These are phyloP conservation scores for Starmerella sp. DNA, from an alignment of 805 yeast genomes.

Conservation along the genomic window DNA sequence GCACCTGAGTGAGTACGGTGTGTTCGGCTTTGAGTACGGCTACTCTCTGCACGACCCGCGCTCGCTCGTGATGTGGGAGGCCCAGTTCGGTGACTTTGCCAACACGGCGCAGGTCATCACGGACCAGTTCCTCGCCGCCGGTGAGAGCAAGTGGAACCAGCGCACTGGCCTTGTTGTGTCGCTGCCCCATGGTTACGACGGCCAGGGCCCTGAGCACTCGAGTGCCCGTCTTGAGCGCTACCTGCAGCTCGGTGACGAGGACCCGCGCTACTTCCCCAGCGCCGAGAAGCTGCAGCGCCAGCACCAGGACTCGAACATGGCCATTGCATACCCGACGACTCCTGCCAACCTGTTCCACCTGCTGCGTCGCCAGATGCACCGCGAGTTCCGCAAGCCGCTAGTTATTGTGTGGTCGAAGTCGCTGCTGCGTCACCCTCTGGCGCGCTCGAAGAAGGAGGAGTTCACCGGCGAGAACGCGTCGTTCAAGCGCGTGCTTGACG, in stretches of 20 bases:
- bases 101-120: slow-evolving; percentile 97
- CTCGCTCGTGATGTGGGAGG: slow-evolving; percentile 97
- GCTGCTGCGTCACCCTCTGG: slow-evolving; percentile 93
- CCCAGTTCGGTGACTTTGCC: slow-evolving; percentile 99
- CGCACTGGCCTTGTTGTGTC: slow-evolving; percentile 93
- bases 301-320: slow-evolving; percentile 98
- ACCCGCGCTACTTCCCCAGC: slow-evolving; percentile 86
- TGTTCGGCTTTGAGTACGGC: slow-evolving; percentile 98
- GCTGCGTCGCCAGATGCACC: slow-evolving; percentile 97
- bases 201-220: slow-evolving; percentile 99
- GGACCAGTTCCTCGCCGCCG: slow-evolving; percentile 94
- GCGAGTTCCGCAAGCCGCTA: slow-evolving; percentile 88
- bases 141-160: slow-evolving; percentile 98
- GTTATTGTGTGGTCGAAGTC: slow-evolving; percentile 82
- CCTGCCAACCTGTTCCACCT: slow-evolving; percentile 95
- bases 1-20: slow-evolving; percentile 96
- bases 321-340: slow-evolving; percentile 94
- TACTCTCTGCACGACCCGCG: slow-evolving; percentile 96
- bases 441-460: slow-evolving; percentile 71
- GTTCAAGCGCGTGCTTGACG: slow-evolving; percentile 95
- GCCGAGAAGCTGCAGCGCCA: slow-evolving; percentile 84
- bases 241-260: slow-evolving; percentile 91
- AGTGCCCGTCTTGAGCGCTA: slow-evolving; percentile 96
- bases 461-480: slow-evolving; percentile 78
- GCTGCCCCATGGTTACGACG: slow-evolving; percentile 98